Evolutionary conservation across 2,329 filamentous ascomycete species (phyloP).

Genomic region (Didymella keratinophila): DNA sequence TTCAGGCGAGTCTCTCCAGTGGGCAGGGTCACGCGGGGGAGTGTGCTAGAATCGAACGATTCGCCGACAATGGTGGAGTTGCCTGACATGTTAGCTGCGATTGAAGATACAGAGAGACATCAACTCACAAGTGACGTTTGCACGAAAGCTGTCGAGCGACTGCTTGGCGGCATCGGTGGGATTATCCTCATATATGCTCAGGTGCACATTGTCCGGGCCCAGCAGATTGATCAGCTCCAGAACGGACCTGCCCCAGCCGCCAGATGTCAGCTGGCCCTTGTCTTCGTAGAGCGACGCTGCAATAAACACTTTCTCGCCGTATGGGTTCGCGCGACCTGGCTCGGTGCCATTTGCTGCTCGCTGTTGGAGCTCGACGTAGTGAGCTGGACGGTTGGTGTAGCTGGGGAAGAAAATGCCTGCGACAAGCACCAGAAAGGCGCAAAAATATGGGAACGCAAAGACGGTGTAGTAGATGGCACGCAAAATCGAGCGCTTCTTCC

Average conservation of each 20-base stretch:
- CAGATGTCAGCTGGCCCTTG: slow-evolving; percentile 65
- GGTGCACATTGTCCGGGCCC: slow-evolving; percentile 71
- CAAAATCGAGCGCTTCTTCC: slow-evolving; percentile 42
- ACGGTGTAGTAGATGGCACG: slow-evolving; percentile 43
- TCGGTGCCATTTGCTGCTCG: slow-evolving; percentile 35
- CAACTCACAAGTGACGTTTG: slow-evolving; percentile 56
- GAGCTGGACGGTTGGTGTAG: slow-evolving; percentile 62
- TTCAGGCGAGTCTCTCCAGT: slow-evolving; percentile 71
- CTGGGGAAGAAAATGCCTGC: slow-evolving; percentile 62
- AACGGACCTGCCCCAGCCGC: slow-evolving; percentile 70
- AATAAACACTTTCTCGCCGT: slow-evolving; percentile 75
- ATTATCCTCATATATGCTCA: slow-evolving; percentile 79
- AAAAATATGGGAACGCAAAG: slow-evolving; percentile 45
- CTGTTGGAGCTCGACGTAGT: slow-evolving; percentile 58
- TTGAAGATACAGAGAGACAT: background rate
- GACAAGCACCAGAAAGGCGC: slow-evolving; percentile 51
- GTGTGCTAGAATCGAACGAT: slow-evolving; percentile 63
- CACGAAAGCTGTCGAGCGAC: slow-evolving; percentile 63
- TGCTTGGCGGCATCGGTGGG: slow-evolving; percentile 64
- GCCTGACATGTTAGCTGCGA: slow-evolving; percentile 41
- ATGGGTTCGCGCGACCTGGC: slow-evolving; percentile 58
- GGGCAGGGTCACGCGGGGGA: slow-evolving; percentile 68
- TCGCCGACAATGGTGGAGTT: slow-evolving; percentile 64
- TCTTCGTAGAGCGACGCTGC: slow-evolving; percentile 74
- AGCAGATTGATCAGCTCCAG: slow-evolving; percentile 70